Base-by-base conservation (phyloP, 257 asterid species). In the Solanum ossicruentum region DNA sequence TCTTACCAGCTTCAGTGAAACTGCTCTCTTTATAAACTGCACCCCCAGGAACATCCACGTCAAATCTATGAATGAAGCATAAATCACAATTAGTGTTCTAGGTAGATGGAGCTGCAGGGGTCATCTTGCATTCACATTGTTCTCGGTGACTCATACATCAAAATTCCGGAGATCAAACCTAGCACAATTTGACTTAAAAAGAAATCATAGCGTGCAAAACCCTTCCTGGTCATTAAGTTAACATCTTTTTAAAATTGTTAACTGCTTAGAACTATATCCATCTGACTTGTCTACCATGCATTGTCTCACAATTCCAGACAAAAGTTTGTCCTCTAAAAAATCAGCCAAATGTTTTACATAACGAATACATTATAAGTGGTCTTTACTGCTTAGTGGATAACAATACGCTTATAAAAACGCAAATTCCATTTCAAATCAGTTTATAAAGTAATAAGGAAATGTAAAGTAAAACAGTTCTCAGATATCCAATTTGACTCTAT, bases 21-120 rank as follows among this genome's bases (percentile, higher is more conserved):
- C 95, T 89, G 91, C 99, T 93, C 92, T 96, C 99, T 88, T 92
- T 93, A 95, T 91, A 96, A 84, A 96, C 98, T 45, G 98, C 97
- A 84, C 99, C 97, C 73, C 99, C 99, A 56, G 97, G 97, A 82
- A 96, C 98, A 86, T 96, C 97, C 83, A 96, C 99, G 55, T 96
- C 99, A 75, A 92, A 92, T 89, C 95, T 92, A 84, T 80, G 86
- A 56, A 77, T 26, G 26, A n/a, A 77, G 82, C 65, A 77, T 5
- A 77, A 52, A 52, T 47, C 63, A 51, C 82, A 52, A 77, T 77
- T 9, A 77, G 82, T 0, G 2, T 49, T 75, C 7, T 17, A 52
- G 82, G 82, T 52, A 77, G 11, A 77, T 51, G 49, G 82, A 77
- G 41, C 0, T 16, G 16, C 65, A 51, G 11, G 82, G 82, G 28